phyloP scores from a whole-genome alignment of 1,284 basidiomycete genomes.

The Mycosarcoma mackinlayi region DNA sequence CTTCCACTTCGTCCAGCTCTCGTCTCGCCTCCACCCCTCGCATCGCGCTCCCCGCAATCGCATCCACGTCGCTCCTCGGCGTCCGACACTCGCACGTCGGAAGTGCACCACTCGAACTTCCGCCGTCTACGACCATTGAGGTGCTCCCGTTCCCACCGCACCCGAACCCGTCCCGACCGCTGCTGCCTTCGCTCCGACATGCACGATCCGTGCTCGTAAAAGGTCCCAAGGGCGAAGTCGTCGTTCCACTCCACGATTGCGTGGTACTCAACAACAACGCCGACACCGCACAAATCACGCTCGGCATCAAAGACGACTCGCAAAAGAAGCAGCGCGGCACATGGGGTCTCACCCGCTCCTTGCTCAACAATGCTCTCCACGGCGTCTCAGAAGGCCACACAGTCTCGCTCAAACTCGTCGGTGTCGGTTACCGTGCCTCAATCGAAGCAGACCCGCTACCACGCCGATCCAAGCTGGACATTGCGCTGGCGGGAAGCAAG shows the following conservation, averaged over 20 bases:
- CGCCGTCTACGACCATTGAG: conserved; percentile 40
- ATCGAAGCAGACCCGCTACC: conserved; percentile 81
- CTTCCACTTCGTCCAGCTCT: conserved; percentile 69
- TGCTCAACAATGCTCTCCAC: conserved; percentile 86
- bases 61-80: background rate
- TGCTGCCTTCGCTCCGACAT: conserved; percentile 50
- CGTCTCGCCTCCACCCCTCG: conserved; percentile 73
- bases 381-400: conserved; percentile 91
- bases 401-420: conserved; percentile 85
- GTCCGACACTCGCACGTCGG: conserved; percentile 62
- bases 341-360: conserved; percentile 92
- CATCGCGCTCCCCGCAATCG: conserved; percentile 70
- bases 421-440: conserved; percentile 90
- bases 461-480: conserved; percentile 41
- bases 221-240: conserved; percentile 58
- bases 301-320: conserved; percentile 79
- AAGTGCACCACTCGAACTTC: conserved; percentile 54
- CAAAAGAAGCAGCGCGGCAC: conserved; percentile 83
- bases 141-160: conserved; percentile 62
- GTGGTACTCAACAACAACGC: conserved; percentile 26
- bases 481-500: conserved; percentile 35
- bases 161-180: conserved; percentile 56
- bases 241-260: conserved; percentile 60
- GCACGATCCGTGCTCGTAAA: conserved; percentile 57
- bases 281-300: conserved; percentile 11